Conservation (phyloP, 768 basidiomycete genomes). For the Daedaleopsis nitida region DNA sequence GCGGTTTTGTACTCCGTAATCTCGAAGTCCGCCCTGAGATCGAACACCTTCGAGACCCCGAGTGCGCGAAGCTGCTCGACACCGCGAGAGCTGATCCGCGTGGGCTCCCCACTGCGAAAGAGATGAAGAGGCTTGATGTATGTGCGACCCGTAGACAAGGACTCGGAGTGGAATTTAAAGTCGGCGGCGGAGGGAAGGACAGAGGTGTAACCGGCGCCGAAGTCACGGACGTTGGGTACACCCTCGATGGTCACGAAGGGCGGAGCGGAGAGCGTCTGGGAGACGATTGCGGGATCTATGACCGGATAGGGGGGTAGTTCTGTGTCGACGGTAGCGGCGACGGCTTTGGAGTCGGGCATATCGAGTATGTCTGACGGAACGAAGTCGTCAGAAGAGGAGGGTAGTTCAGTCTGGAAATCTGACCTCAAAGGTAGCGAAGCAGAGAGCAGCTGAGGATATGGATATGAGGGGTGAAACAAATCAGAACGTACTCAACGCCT, state of each 20-base stretch:
- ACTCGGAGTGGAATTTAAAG: constrained; percentile 19
- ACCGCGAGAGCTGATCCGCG: constrained; percentile 36
- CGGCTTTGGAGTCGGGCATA: too few species aligned
- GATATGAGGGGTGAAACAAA: too few species aligned
- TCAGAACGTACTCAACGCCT: too few species aligned
- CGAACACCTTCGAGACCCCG: constrained; percentile 40
- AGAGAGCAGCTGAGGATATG: too few species aligned
- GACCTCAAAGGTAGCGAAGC: too few species aligned
- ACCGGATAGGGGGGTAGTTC: too few species aligned
- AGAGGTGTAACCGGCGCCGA: constrained; percentile 32
- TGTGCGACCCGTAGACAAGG: constrained; percentile 38
- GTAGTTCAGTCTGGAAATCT: too few species aligned
- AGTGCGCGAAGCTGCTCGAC: constrained; percentile 34
- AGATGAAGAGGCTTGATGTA: constrained; percentile 34
- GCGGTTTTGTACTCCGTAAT: constrained; percentile 39
- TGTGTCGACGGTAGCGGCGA: too few species aligned
- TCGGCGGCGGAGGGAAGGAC: too few species aligned
- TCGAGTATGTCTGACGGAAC: too few species aligned
- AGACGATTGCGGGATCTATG: too few species aligned
- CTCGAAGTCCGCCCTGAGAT: constrained; percentile 40
- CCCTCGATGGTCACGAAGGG: constrained; percentile 44
- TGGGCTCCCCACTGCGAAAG: constrained; percentile 44
- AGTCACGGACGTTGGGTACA: constrained; percentile 38
- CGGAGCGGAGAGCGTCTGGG: constrained; percentile 23
- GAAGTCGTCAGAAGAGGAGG: too few species aligned